These are phyloP conservation scores for Aspergillus sp. DNA, from an alignment of 2,329 filamentous ascomycete genomes.

Conservation along the genomic window DNA sequence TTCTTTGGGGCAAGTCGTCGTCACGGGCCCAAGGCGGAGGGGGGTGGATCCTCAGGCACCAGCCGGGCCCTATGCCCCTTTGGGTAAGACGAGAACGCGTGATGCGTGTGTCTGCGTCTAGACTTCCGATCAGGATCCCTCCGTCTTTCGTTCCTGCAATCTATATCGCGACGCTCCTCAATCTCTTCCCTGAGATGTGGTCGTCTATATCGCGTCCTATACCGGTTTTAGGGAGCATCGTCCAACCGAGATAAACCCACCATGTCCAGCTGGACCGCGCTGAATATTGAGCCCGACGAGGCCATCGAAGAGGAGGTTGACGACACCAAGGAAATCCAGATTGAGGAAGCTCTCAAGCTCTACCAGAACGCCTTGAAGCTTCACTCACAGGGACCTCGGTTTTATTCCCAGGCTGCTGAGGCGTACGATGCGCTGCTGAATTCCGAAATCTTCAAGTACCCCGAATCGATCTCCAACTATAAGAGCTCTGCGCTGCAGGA, in stretches of 20 bases:
- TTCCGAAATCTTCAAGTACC: conserved; percentile 91
- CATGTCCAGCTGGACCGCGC: conserved; percentile 71
- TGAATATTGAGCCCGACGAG: conserved; percentile 93
- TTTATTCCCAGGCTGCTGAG: conserved; percentile 71
- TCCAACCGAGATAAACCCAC: conserved; percentile 16
- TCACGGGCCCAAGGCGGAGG: conserved; percentile 13
- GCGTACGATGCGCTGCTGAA: conserved; percentile 84
- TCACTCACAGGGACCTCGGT: conserved; percentile 79
- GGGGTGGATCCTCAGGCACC: conserved; percentile 17
- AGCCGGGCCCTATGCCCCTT: conserved; percentile 16
- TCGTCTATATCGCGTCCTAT: conserved; percentile 1
- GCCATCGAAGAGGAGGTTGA: conserved; percentile 88
- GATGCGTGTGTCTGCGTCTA: conserved; percentile 1
- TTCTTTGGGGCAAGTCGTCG: conserved; percentile 13
- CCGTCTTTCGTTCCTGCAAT: neutral
- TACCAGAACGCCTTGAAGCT: conserved; percentile 90
- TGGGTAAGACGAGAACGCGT: conserved; percentile 18
- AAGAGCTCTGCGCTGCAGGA: conserved; percentile 63
- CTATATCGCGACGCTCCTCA: neutral
- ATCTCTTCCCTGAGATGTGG: conserved; percentile 21
- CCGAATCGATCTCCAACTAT: conserved; percentile 82
- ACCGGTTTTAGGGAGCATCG: conserved; percentile 13
- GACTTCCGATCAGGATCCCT: conserved; percentile 1
- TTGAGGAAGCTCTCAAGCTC: conserved; percentile 92
- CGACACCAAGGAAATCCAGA: conserved; percentile 92